Base-by-base conservation (phyloP, 176 grass and related monocot species). In the Bromus sterilis region DNA sequence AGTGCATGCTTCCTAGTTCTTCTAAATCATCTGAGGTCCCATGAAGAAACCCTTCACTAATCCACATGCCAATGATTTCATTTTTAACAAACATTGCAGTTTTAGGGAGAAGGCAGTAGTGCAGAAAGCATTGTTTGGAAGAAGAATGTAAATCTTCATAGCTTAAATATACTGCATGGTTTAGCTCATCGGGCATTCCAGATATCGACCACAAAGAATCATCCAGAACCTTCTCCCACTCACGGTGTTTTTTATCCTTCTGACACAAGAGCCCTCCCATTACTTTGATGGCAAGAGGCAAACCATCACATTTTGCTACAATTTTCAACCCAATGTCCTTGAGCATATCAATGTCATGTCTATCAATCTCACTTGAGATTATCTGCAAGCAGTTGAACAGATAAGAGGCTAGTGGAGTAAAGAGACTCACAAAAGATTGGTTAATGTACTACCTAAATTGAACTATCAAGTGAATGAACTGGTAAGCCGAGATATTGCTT, bases 231-330 rank as follows among this genome's bases (percentile, higher is more conserved):
- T 46, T 56, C 34, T 83, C 6, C 91, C 91, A 93, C 0, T 74
- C 58, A 11, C 4, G 0, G 21, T 1, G 25, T 0, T 0, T 15
- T 33, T 4, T 78, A 0, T n/a, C n/a, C 32, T 46, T 93, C 6
- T 43, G 40, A 7, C 85, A 2, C 4, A 93, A 35, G 2, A 90
- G 25, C 4, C 91, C 88, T 15, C 87, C 80, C 18, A 90, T 71
- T 26, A 82, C 71, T 73, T 82, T 87, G 3, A 93, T 16, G 7
- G 88, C 88, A 32, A 93, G 85, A 0, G 91, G 88, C 16, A 93
- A 59, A 58, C 85, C 78, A 48, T 30, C 88, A 69, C 91, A 93
- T 55, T 73, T 93, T 4, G 2, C 18, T 32, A 88, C 30, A 31
- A 93, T 78, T 32, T n/a, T 0, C 41, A 83, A 4, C 11, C 91